Evolutionary conservation across 108 stramenopile species (phyloP).

Genomic region (Stephanodiscus minutulus): DNA sequence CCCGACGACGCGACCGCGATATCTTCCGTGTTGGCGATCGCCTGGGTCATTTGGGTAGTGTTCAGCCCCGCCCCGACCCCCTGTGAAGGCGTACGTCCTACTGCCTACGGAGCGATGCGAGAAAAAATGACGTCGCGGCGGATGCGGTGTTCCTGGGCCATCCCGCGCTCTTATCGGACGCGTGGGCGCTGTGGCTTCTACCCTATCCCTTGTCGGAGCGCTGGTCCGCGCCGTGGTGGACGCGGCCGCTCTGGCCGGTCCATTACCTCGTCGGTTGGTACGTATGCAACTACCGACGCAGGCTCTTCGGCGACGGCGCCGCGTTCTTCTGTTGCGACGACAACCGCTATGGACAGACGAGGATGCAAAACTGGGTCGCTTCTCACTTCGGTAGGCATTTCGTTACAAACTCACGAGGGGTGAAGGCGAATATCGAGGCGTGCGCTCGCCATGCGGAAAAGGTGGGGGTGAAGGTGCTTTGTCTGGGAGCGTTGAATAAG

Average conservation of each 20-base stretch:
- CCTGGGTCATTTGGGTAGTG: slow-evolving; percentile 42
- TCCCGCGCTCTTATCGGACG: slow-evolving; percentile 52
- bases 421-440: slow-evolving; percentile 53
- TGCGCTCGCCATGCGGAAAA: slow-evolving; percentile 58
- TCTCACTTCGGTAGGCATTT: slow-evolving; percentile 63
- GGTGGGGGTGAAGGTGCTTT: slow-evolving; percentile 55
- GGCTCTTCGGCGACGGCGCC: slow-evolving; percentile 45
- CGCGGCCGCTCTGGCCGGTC: slow-evolving; percentile 49
- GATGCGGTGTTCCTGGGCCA: slow-evolving; percentile 42
- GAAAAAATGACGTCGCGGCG: not conserved
- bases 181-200: slow-evolving; percentile 60
- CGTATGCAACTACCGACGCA: slow-evolving; percentile 50
- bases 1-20: not conserved
- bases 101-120: not conserved
- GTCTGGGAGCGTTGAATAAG: slow-evolving; percentile 65
- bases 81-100: slow-evolving; percentile 25
- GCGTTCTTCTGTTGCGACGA: slow-evolving; percentile 60
- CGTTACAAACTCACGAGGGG: slow-evolving; percentile 37
- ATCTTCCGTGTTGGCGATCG: slow-evolving; percentile 26
- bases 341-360: slow-evolving; percentile 28
- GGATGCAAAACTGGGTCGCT: slow-evolving; percentile 54
- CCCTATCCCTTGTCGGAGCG: slow-evolving; percentile 52
- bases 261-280: slow-evolving; percentile 56
- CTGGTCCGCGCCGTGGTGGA: slow-evolving; percentile 50
- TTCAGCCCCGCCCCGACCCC: slow-evolving; percentile 30